Conservation (phyloP, 148 eudicot species). For the Amaranthus hypochondriacus region DNA sequence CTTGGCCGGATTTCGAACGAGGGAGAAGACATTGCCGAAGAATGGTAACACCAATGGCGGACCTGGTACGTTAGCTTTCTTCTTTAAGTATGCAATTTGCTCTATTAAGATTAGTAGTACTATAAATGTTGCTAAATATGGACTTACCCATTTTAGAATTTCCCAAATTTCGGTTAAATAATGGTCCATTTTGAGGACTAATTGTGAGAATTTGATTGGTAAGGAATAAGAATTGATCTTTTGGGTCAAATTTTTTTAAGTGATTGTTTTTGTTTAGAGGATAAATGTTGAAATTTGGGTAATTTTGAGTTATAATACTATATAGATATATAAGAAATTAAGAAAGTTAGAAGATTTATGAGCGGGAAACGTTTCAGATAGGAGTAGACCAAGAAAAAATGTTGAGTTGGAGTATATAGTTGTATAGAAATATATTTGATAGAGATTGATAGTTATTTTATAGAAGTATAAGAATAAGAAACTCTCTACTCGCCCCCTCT, state of each 20-base stretch:
- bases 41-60: slow-evolving; percentile 60
- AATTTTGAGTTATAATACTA: neutral
- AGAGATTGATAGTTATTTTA: too few relatives aligned
- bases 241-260: too few relatives aligned
- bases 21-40: slow-evolving; percentile 49
- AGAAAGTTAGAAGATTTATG: neutral
- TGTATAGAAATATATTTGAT: too few relatives aligned
- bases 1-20: slow-evolving; percentile 49
- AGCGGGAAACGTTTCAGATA: neutral
- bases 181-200: neutral
- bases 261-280: neutral
- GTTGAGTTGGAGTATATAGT: too few relatives aligned
- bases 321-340: too few relatives aligned
- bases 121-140: slow-evolving; percentile 33
- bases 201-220: neutral
- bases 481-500: too few relatives aligned
- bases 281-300: neutral
- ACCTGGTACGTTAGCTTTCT: slow-evolving; percentile 55
- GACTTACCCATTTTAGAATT: slow-evolving; percentile 13
- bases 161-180: slow-evolving; percentile 15
- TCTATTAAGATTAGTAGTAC: slow-evolving; percentile 34
- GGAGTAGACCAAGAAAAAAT: too few relatives aligned
- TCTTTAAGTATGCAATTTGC: slow-evolving; percentile 52
- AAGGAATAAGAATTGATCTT: too few relatives aligned
- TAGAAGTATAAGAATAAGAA: too few relatives aligned